Percentiles rank a stretch among this genome's conserved stretches.
These are phyloP conservation scores for Coemansia furcata DNA, from an alignment of 192 early-diverging fungal genomes.

Conservation along the genomic window DNA sequence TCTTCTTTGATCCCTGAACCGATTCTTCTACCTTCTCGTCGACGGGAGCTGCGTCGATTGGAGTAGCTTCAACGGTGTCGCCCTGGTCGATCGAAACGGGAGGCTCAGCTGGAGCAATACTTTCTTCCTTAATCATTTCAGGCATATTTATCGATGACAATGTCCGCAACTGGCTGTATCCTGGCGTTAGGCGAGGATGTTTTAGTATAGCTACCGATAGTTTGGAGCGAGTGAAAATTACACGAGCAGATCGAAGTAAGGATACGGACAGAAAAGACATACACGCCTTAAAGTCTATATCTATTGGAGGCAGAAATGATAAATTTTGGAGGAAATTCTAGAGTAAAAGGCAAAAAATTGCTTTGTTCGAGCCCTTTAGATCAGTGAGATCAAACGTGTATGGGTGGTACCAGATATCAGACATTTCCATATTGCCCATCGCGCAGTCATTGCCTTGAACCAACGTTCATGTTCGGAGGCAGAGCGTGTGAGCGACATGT, in stretches of 20 bases:
- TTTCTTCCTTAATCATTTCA: background rate
- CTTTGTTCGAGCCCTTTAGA: background rate
- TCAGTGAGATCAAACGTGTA: background rate
- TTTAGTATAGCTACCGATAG: background rate
- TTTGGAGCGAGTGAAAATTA: background rate
- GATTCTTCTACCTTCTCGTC: background rate
- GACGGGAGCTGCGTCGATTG: background rate
- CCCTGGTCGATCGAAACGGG: background rate
- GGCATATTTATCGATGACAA: background rate
- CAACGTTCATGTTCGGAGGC: background rate
- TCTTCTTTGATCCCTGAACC: constrained; percentile 5
- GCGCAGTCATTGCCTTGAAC: background rate
- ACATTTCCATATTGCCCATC: background rate
- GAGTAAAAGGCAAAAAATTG: background rate
- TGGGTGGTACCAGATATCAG: background rate
- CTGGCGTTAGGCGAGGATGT: background rate
- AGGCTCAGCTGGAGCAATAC: background rate
- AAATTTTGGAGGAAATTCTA: background rate
- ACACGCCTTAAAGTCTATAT: background rate
- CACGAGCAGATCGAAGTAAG: background rate
- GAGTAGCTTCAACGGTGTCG: background rate
- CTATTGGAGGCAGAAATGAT: background rate
- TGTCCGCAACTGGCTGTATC: background rate
- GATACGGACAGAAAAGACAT: background rate
- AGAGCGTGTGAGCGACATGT: background rate